phyloP scores from a whole-genome alignment of 1,284 basidiomycete species.

The Marasmius tenuissimus region DNA sequence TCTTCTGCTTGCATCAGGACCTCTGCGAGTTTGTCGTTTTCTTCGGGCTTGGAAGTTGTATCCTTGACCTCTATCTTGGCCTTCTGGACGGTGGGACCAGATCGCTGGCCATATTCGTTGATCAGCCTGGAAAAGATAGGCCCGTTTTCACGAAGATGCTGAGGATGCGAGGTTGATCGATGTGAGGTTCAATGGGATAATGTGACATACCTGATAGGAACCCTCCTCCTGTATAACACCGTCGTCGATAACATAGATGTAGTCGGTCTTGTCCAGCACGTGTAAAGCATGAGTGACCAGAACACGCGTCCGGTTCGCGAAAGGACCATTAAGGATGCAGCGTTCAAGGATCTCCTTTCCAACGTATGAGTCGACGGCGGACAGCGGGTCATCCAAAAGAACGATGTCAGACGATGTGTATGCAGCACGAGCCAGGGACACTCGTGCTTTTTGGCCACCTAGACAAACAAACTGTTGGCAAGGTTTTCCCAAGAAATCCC shows the following conservation, averaged over 20 bases:
- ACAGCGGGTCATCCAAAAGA: slow-evolving; percentile 51
- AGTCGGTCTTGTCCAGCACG: slow-evolving; percentile 46
- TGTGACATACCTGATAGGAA: slow-evolving; percentile 36
- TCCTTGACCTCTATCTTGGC: not conserved
- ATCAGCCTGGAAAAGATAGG: slow-evolving; percentile 45
- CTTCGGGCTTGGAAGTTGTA: not conserved
- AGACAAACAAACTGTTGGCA: not conserved
- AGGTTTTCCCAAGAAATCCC: not conserved
- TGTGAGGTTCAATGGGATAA: not conserved
- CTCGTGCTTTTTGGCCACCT: slow-evolving; percentile 53
- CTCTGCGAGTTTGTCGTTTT: not conserved
- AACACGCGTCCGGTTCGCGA: slow-evolving; percentile 50
- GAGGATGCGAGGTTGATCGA: not conserved
- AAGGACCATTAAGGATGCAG: slow-evolving; percentile 43
- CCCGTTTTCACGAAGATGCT: slow-evolving; percentile 42
- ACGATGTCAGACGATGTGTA: slow-evolving; percentile 63
- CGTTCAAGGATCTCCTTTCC: slow-evolving; percentile 45
- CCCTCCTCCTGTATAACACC: slow-evolving; percentile 51
- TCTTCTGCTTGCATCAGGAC: slow-evolving; percentile 35
- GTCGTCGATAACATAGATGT: slow-evolving; percentile 60
- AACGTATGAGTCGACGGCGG: slow-evolving; percentile 55
- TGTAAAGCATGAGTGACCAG: slow-evolving; percentile 61
- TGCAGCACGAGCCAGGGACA: slow-evolving; percentile 64
- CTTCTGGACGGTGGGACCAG: slow-evolving; percentile 8
- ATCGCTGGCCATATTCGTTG: slow-evolving; percentile 38